These are phyloP conservation scores for Plasmodium gonderi DNA, from an alignment of 169 alveolate species.

Conservation along the genomic window DNA sequence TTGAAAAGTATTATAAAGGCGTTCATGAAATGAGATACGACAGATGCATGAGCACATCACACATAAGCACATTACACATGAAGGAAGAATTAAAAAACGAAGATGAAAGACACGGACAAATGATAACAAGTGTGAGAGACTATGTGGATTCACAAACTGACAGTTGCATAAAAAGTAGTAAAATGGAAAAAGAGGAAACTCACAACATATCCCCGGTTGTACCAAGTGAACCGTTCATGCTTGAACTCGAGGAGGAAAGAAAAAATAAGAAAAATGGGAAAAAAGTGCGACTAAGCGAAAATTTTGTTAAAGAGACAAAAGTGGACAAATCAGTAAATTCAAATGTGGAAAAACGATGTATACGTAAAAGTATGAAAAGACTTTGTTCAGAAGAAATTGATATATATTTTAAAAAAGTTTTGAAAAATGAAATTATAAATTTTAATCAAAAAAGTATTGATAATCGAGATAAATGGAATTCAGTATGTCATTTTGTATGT, in stretches of 20 bases:
- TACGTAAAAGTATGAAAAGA: slow-evolving; percentile 7
- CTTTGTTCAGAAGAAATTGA: slow-evolving; percentile 50
- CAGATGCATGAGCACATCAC: not conserved
- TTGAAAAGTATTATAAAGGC: slow-evolving; percentile 29
- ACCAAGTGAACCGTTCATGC: not conserved
- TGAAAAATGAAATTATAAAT: slow-evolving; percentile 49
- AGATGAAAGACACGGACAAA: not conserved
- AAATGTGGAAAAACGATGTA: not conserved
- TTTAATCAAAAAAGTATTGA: slow-evolving; percentile 57
- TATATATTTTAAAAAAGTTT: slow-evolving; percentile 48
- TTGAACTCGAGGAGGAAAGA: not conserved
- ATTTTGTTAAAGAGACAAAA: not conserved
- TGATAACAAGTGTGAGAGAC: not conserved
- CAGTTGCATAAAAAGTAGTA: not conserved
- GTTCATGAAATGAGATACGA: not conserved
- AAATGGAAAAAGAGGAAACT: not conserved
- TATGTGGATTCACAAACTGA: not conserved
- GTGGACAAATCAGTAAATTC: not conserved
- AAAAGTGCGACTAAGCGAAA: not conserved
- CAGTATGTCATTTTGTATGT: slow-evolving; percentile 24
- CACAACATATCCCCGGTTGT: not conserved
- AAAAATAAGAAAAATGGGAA: not conserved
- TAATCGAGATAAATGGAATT: slow-evolving; percentile 53
- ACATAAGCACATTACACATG: not conserved
- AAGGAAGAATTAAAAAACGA: not conserved